Base-by-base conservation (phyloP, 1,284 basidiomycete species). In the Leccinum griseonigrum region DNA sequence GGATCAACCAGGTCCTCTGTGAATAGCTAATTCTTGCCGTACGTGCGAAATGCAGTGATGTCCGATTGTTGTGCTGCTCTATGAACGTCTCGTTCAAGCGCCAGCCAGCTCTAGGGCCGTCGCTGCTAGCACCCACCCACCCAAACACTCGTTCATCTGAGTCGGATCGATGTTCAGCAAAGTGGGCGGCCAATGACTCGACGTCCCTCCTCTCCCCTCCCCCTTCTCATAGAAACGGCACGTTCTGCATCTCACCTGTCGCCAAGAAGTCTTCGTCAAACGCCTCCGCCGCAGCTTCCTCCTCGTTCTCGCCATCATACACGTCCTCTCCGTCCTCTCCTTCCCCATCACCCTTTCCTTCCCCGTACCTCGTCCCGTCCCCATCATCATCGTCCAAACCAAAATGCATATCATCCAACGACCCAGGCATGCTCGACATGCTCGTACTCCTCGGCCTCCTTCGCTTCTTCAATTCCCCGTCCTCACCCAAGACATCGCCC, bases 251-350 rank as follows among this genome's bases (percentile, higher is more conserved):
- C 79, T 93, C 91, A 16, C 88, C 91, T 13, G 90, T 84, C 48
- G 90, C 91, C 54, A 91, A 77, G 62, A 94, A 77, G 72, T 93
- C 91, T 68, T 94, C 91, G 70, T 92, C 90, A 69, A 93, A 90
- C 18, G 82, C 83, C 62, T 85, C 83, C 65, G 88, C 86, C 26
- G 79, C 83, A 40, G 80, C 82, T 60, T 83, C 83, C 54, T 81
- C 81, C 26, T 81, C 80, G 46, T 78, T 77, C 50, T 75, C 75
- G 8, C 74, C 72, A 10, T 75, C 75, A 40, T 77, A 77, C 28
- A 71, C 68, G 4, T 65, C 63, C 61, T 22, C 73, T 8, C 69
- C 72, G 7, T 74, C 76, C 11, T 69, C 74, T 10, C 66, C 73
- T 4, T 73, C 75, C 14, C 73, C 74, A 6, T 69, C 11, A 68